phyloP scores from a whole-genome alignment of 2,329 filamentous ascomycete genomes.

The Elsinoe ampelina region DNA sequence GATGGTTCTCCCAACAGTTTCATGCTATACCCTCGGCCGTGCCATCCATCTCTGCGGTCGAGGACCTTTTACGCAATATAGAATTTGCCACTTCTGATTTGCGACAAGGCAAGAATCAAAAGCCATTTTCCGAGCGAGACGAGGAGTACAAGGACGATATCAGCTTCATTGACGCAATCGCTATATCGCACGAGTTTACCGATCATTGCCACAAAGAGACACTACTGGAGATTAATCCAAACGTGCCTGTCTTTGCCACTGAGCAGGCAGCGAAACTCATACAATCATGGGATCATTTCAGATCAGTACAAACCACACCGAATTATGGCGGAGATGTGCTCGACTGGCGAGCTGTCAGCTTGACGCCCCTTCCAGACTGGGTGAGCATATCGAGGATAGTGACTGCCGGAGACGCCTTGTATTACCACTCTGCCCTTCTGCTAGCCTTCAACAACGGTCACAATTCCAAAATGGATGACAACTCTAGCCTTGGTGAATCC shows the following conservation, averaged over 20 bases:
- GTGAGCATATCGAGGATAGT: constrained; percentile 51
- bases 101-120: constrained; percentile 17
- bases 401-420: constrained; percentile 45
- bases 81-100: constrained; percentile 33
- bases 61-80: constrained; percentile 41
- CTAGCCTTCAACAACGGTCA: constrained; percentile 41
- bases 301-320: constrained; percentile 43
- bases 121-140: constrained; percentile 11
- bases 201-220: constrained; percentile 59
- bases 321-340: constrained; percentile 32
- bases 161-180: constrained; percentile 48
- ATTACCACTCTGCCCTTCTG: constrained; percentile 54
- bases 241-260: constrained; percentile 52
- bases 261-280: constrained; percentile 50
- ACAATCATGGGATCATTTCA: constrained; percentile 50
- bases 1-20: constrained; percentile 58
- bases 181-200: constrained; percentile 57
- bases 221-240: constrained; percentile 43
- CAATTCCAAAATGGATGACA: constrained; percentile 19
- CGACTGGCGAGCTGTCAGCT: constrained; percentile 40
- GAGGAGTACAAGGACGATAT: constrained; percentile 14
- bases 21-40: constrained; percentile 48
- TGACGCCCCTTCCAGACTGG: constrained; percentile 47
- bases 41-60: constrained; percentile 46
- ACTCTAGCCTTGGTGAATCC: constrained; percentile 25